phyloP scores from a whole-genome alignment of 2,329 filamentous ascomycete genomes.

The Teratosphaeria nubilosa region DNA sequence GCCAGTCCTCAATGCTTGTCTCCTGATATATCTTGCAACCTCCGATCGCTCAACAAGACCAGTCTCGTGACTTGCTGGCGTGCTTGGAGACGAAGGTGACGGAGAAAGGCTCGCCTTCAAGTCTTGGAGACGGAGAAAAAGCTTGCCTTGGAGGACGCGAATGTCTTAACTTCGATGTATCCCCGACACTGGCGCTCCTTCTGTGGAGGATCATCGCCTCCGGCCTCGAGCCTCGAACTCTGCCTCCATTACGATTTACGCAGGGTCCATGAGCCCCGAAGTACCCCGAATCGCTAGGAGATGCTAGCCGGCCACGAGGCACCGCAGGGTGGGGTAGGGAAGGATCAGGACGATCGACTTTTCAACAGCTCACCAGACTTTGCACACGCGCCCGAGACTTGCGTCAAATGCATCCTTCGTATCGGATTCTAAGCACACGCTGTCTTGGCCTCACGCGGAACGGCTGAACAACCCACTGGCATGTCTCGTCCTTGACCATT shows the following conservation, averaged over 20 bases:
- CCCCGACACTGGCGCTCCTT: neutral
- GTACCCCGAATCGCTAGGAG: neutral
- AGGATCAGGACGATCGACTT: neutral
- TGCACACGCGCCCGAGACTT: neutral
- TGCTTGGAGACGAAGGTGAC: neutral
- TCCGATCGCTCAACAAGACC: neutral
- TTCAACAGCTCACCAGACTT: neutral
- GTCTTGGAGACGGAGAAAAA: neutral
- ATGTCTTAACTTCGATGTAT: neutral
- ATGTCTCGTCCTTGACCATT: neutral
- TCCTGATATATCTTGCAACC: neutral
- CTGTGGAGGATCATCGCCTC: neutral
- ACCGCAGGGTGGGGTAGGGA: neutral
- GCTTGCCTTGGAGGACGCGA: neutral
- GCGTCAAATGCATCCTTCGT: neutral
- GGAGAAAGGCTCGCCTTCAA: no score
- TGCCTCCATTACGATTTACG: neutral
- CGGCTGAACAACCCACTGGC: neutral
- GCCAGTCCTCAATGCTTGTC: neutral
- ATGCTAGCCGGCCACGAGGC: neutral
- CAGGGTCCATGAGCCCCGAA: neutral
- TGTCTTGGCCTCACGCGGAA: neutral
- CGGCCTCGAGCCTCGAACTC: neutral
- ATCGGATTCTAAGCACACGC: neutral
- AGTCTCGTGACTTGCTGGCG: neutral